Conservation (phyloP, 257 asterid genomes). For the Salvia rosmarinus region DNA sequence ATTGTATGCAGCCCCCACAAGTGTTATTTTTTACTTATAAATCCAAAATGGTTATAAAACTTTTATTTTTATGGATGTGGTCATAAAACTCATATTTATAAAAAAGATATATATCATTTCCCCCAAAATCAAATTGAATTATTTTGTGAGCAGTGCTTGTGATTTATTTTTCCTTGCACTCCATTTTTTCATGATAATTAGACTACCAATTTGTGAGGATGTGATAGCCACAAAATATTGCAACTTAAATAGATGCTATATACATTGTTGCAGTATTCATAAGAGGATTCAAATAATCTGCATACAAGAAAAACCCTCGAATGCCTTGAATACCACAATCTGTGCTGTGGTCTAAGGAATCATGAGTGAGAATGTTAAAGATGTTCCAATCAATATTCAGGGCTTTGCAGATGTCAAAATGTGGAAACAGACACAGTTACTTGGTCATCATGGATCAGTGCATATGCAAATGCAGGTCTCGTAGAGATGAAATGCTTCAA, state of each 20-base stretch:
- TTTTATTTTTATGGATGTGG: too few relatives aligned
- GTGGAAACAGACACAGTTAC: constrained; percentile 76
- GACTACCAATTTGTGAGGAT: constrained; percentile 31
- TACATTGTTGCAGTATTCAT: constrained; percentile 27
- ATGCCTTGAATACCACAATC: constrained; percentile 34
- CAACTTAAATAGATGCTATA: constrained; percentile 23
- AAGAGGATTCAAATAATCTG: constrained; percentile 38
- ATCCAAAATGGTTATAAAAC: too few relatives aligned
- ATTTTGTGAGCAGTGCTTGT: constrained; percentile 18
- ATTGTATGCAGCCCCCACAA: too few relatives aligned
- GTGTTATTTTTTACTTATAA: too few relatives aligned
- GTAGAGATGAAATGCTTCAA: constrained; percentile 88
- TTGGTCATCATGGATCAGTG: constrained; percentile 91
- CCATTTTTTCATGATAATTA: constrained; percentile 13
- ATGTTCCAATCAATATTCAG: constrained; percentile 60
- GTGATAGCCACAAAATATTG: constrained; percentile 24
- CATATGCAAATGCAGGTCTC: constrained; percentile 91
- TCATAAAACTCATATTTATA: too few relatives aligned
- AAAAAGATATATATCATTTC: too few relatives aligned
- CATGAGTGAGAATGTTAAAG: constrained; percentile 42
- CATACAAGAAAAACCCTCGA: constrained; percentile 27
- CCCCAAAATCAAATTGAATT: too few relatives aligned
- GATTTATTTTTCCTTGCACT: constrained; percentile 19
- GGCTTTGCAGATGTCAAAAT: constrained; percentile 92
- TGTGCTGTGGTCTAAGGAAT: constrained; percentile 37